Percentiles rank a stretch among this genome's conserved stretches.
These are phyloP conservation scores for Gossypium australe DNA, from an alignment of 345 rosid genomes.

Conservation along the genomic window DNA sequence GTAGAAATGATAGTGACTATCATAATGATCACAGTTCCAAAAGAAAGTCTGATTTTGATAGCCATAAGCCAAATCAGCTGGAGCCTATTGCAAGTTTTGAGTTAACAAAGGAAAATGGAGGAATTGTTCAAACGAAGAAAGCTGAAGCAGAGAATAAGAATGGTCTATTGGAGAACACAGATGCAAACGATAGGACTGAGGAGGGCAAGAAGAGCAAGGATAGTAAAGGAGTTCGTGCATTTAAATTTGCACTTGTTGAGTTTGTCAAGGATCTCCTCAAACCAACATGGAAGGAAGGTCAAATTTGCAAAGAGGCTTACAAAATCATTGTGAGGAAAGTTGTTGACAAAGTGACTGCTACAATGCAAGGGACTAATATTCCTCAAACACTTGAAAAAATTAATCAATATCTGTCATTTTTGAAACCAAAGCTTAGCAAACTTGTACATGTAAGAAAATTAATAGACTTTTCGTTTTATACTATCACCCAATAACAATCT, in stretches of 20 bases:
- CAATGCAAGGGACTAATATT: constrained; percentile 61
- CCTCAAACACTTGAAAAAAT: constrained; percentile 94
- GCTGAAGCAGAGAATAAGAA: constrained; percentile 32
- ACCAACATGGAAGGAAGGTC: constrained; percentile 95
- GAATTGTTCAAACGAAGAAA: constrained; percentile 34
- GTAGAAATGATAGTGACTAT: neutral
- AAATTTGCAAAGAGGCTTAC: constrained; percentile 80
- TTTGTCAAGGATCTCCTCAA: constrained; percentile 80
- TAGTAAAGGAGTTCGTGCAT: constrained; percentile 58
- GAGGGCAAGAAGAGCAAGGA: constrained; percentile 75
- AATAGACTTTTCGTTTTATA: neutral
- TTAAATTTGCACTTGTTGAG: constrained; percentile 88
- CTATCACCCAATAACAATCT: neutral
- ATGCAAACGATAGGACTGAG: constrained; percentile 44
- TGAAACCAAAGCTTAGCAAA: constrained; percentile 86
- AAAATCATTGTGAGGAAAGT: constrained; percentile 94
- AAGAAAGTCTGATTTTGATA: constrained; percentile 18
- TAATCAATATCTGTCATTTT: constrained; percentile 70
- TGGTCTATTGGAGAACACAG: constrained; percentile 40
- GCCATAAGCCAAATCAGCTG: constrained; percentile 13
- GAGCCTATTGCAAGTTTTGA: constrained; percentile 29
- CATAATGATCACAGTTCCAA: constrained; percentile 12
- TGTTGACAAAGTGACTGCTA: constrained; percentile 80
- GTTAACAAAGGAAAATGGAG: constrained; percentile 30
- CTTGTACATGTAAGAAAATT: constrained; percentile 72